Base-by-base conservation (phyloP, 2,329 filamentous ascomycete genomes). In the Fonsecaea multimorphosa region DNA sequence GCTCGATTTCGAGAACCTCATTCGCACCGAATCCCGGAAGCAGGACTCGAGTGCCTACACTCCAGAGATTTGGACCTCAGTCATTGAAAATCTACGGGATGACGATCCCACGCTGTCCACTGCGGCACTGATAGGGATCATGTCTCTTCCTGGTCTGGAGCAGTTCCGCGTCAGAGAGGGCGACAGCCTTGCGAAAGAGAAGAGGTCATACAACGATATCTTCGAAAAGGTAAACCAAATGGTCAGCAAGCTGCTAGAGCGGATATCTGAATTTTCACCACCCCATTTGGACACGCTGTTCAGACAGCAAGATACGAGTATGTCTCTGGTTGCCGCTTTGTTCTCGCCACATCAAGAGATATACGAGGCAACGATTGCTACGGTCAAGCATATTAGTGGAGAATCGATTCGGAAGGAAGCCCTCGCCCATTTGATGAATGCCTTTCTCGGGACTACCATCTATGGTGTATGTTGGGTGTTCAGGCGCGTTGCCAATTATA, bases 301-400 rank as follows among this genome's bases (percentile, higher is more conserved):
- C 72, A 82, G 86, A 59, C 87, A 89, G 64, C 84, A 86, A 22
- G 81, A 87, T 49, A 89, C 89, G 6, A 90, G 91, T 66, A 87
- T 89, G 70, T 87, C 91, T 40, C 84, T 97, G 49, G 87, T 97
- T 53, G 89, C 90, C 3, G 85, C 92, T 19, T 86, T 97, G 6
- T 88, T 97, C 63, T 93, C 93, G 51, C 91, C 92, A 16, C 89
- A 96, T 71, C 83, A 90, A 63, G 85, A 88, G 64, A 89, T 95
- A 36, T 92, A 92, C 67, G 89, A 93, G 74, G 90, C 91, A 16
- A 89, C 91, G 0, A 86, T 93, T 6, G 90, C 93, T 70, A 81
- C 98, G 31, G 85, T 98, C 70, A 97, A 97, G 77, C 87, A 87
- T 38, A 86, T 94, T 72, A 95, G 91, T 38, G 86, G 86, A 8